Evolutionary conservation across 257 asterid genomes (phyloP).

Genomic region (Echites panduratus): DNA sequence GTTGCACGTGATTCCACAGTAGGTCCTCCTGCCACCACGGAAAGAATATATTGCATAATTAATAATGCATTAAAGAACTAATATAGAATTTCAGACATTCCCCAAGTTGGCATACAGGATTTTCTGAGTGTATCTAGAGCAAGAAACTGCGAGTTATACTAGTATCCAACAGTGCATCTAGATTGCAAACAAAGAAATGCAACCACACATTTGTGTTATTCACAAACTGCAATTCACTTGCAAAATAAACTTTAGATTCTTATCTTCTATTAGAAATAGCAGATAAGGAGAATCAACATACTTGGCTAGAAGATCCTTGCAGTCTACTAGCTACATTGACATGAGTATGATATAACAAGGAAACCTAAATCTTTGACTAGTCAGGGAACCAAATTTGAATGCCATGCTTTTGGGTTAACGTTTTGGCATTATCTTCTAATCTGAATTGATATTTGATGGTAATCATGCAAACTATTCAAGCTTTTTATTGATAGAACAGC

Average conservation of each 20-base stretch:
- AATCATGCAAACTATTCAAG: neutral
- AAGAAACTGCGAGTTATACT: neutral
- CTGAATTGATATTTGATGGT: neutral
- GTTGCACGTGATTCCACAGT: slow-evolving; percentile 87
- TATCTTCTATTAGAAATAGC: neutral
- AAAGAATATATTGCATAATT: neutral
- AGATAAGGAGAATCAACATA: neutral
- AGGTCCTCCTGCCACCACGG: slow-evolving; percentile 65
- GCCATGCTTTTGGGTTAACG: neutral
- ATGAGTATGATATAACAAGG: neutral
- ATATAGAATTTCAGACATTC: neutral
- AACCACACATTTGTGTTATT: neutral
- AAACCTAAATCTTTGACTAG: neutral
- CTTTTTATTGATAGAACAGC: neutral
- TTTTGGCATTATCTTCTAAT: neutral
- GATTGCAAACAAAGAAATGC: neutral
- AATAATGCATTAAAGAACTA: neutral
- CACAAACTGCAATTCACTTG: neutral
- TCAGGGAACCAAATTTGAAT: neutral
- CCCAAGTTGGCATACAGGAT: neutral
- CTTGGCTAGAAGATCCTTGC: neutral
- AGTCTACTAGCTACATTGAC: neutral
- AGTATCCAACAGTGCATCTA: neutral
- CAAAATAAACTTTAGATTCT: neutral
- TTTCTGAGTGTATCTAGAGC: neutral